phyloP scores from a whole-genome alignment of 73 alveolate species.

The Blepharisma japonicum region DNA sequence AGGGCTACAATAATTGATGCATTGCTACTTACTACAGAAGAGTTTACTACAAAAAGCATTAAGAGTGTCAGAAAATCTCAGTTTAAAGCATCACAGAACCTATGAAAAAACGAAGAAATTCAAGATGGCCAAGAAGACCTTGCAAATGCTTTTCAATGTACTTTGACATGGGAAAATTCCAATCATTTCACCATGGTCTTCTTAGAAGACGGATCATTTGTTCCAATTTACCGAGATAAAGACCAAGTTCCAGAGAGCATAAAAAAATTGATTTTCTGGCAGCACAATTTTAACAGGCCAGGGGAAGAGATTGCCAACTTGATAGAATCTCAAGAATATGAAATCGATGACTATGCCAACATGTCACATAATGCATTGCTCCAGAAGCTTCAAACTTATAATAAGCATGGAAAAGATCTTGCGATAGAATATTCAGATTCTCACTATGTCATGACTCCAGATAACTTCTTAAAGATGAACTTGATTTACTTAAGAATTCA shows the following conservation, averaged over 20 bases:
- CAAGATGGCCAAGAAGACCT: neutral
- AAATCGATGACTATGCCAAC: constrained; percentile 27
- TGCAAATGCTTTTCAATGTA: neutral
- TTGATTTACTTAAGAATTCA: constrained; percentile 50
- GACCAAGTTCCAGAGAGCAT: neutral
- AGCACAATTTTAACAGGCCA: neutral
- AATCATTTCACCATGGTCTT: constrained; percentile 5
- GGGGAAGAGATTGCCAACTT: neutral
- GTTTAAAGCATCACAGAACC: neutral
- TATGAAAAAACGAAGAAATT: neutral
- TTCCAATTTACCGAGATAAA: neutral
- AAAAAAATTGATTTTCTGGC: neutral
- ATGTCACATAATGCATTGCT: neutral
- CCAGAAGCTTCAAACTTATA: neutral
- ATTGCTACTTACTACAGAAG: constrained; percentile 6
- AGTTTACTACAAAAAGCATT: constrained; percentile 16
- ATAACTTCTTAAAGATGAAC: constrained; percentile 49
- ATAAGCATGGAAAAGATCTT: neutral
- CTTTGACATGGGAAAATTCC: constrained; percentile 10
- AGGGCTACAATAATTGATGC: neutral
- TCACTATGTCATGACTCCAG: constrained; percentile 41
- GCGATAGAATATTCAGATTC: neutral
- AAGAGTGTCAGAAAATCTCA: neutral
- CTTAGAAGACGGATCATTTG: neutral
- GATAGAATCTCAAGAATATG: neutral